Evolutionary conservation across 2,329 filamentous ascomycete genomes (phyloP).

Genomic region (Cordyceps farinosa): DNA sequence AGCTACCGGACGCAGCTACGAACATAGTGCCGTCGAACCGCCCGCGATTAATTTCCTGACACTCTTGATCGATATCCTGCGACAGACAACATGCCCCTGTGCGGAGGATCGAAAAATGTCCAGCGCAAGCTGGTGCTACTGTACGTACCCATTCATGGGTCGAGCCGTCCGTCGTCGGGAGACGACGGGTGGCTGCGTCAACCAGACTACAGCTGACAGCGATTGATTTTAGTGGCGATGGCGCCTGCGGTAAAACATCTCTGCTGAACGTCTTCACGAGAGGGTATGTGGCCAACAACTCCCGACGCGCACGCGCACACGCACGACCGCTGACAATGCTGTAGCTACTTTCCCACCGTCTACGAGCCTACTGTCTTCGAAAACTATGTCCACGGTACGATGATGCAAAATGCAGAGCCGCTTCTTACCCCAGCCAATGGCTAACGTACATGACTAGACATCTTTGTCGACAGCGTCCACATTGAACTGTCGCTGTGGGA

Average conservation of each 20-base stretch:
- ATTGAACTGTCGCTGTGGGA: constrained; percentile 98
- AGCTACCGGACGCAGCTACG: neutral
- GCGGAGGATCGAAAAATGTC: constrained; percentile 76
- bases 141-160: constrained; percentile 42
- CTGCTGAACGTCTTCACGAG: constrained; percentile 96
- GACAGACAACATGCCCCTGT: constrained; percentile 36
- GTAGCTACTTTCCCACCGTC: constrained; percentile 91
- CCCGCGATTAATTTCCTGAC: neutral
- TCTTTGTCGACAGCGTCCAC: constrained; percentile 95
- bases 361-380: constrained; percentile 99
- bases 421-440: constrained; percentile 14
- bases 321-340: constrained; percentile 9
- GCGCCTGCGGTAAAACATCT: constrained; percentile 95
- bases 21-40: neutral
- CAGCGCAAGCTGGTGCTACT: constrained; percentile 95
- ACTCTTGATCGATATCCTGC: neutral
- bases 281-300: constrained; percentile 61
- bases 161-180: neutral
- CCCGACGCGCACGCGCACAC: neutral
- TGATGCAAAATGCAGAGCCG: neutral
- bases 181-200: neutral
- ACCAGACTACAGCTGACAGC: constrained; percentile 15
- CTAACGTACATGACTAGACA: constrained; percentile 56
- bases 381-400: constrained; percentile 93
- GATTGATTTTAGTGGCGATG: constrained; percentile 67